Evolutionary conservation across 2,329 filamentous ascomycete species (phyloP).

Genomic region (Acrocalymma vagum): DNA sequence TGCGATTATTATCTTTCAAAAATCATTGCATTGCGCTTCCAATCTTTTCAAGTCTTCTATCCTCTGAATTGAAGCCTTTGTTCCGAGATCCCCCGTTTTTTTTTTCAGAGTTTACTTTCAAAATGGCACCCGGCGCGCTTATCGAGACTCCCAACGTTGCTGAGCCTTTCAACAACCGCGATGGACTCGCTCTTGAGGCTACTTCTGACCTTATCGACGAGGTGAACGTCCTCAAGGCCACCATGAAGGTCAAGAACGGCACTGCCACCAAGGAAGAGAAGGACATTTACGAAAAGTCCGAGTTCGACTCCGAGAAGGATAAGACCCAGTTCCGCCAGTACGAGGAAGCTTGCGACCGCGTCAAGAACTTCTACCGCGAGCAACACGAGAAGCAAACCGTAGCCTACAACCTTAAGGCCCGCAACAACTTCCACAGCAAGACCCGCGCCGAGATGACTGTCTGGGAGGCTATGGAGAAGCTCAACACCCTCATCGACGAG

Average conservation of each 20-base stretch:
- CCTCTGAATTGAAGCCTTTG: conserved; percentile 1
- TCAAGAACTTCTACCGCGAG: conserved; percentile 85
- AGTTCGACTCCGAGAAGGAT: conserved; percentile 79
- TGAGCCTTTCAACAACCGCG: conserved; percentile 57
- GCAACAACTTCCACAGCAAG: conserved; percentile 73
- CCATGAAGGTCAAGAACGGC: conserved; percentile 59
- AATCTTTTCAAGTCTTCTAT: conserved; percentile 1
- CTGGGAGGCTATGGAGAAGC: conserved; percentile 92
- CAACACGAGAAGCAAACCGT: conserved; percentile 77
- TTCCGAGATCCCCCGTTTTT: conserved; percentile 30
- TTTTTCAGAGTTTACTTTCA: conserved; percentile 20
- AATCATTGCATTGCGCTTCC: conserved; percentile 5
- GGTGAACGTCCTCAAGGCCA: conserved; percentile 67
- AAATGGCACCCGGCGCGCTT: conserved; percentile 56
- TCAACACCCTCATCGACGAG: conserved; percentile 90
- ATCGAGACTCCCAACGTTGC: conserved; percentile 52
- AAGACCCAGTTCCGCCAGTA: conserved; percentile 85
- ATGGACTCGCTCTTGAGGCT: conserved; percentile 66
- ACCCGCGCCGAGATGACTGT: conserved; percentile 80
- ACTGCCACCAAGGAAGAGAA: conserved; percentile 54
- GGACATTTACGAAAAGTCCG: conserved; percentile 65
- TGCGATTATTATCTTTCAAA: conserved; percentile 3
- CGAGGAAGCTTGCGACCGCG: conserved; percentile 81
- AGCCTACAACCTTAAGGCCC: conserved; percentile 84
- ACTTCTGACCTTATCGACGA: conserved; percentile 67